These are phyloP conservation scores for Asterophora lycoperdoides DNA, from an alignment of 768 basidiomycete species.

Conservation along the genomic window DNA sequence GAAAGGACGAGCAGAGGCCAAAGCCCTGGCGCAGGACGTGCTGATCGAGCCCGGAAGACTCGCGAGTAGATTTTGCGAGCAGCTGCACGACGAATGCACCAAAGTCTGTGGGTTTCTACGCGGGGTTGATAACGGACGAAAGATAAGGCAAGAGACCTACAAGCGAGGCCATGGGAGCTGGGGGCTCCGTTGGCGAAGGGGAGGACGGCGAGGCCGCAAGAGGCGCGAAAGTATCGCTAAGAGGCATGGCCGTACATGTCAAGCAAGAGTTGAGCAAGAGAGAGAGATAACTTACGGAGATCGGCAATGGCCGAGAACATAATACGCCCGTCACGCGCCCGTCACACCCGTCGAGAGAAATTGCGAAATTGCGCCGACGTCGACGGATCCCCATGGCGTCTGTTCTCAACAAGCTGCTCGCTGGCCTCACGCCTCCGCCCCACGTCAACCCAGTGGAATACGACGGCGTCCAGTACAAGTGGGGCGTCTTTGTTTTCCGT, in stretches of 20 bases:
- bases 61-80: constrained; percentile 47
- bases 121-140: background rate
- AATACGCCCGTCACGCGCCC: too few relatives aligned
- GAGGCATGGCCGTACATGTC: background rate
- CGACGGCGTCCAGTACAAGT: constrained; percentile 68
- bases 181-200: background rate
- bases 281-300: background rate
- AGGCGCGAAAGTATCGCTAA: constrained; percentile 12
- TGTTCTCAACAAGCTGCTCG: constrained; percentile 31
- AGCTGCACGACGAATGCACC: constrained; percentile 53
- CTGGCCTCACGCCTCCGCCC: constrained; percentile 53
- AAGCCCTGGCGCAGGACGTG: constrained; percentile 57
- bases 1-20: constrained; percentile 71
- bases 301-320: constrained; percentile 11
- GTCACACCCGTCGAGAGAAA: too few relatives aligned
- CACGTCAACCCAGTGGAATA: constrained; percentile 55
- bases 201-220: background rate
- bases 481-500: constrained; percentile 75
- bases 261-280: background rate
- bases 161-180: background rate
- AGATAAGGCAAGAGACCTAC: constrained; percentile 5
- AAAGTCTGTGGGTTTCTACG: constrained; percentile 49
- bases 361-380: too few relatives aligned
- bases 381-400: constrained; percentile 20
- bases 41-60: constrained; percentile 52